These are phyloP conservation scores for Geranium incanum DNA, from an alignment of 441 rosid genomes.

Conservation along the genomic window DNA sequence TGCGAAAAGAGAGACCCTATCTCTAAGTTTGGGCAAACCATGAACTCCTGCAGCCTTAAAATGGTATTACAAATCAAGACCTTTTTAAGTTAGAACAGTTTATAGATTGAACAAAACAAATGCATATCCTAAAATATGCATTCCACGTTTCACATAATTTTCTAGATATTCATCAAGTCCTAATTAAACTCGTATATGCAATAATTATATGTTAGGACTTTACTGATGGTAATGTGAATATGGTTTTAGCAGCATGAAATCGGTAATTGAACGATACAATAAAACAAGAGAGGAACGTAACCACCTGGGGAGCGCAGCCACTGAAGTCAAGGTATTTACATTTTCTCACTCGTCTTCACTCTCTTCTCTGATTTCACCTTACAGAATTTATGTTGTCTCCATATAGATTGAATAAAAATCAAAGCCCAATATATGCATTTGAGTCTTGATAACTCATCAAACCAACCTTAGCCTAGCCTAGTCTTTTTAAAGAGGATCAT, in stretches of 20 bases:
- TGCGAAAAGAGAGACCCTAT: too few species aligned
- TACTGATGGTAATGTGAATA: slow-evolving; percentile 23
- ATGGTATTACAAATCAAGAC: too few species aligned
- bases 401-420: neutral
- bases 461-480: neutral
- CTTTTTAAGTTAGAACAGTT: neutral
- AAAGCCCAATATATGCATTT: neutral
- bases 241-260: slow-evolving; percentile 56
- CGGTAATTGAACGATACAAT: slow-evolving; percentile 67
- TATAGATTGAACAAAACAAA: neutral
- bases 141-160: neutral
- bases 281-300: slow-evolving; percentile 62
- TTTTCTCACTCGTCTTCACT: neutral
- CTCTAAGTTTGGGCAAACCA: neutral
- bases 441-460: neutral
- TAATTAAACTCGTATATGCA: too few species aligned
- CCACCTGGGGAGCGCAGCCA: slow-evolving; percentile 47
- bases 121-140: neutral
- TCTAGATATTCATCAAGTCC: neutral
- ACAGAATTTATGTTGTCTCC: neutral
- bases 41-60: too few species aligned
- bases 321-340: slow-evolving; percentile 62
- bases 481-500: neutral
- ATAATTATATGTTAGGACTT: too few species aligned
- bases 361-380: neutral